Evolutionary conservation across 768 basidiomycete species (phyloP).

Genomic region (Tubosaeta sp.): DNA sequence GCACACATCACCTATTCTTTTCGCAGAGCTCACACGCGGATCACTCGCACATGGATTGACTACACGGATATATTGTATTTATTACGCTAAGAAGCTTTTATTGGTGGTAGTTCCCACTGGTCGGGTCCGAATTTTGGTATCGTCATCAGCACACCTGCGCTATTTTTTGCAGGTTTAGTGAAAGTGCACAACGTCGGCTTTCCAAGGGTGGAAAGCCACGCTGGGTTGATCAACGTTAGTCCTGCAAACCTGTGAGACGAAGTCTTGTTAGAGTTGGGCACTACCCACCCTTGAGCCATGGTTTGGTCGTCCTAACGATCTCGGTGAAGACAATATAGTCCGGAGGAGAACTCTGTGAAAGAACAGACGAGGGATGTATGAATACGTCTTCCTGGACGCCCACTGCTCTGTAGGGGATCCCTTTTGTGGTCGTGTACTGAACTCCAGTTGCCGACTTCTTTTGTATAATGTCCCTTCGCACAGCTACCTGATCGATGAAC

Average conservation of each 20-base stretch:
- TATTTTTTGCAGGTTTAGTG: slow-evolving; percentile 78
- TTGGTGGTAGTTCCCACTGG: slow-evolving; percentile 82
- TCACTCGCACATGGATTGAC: slow-evolving; percentile 6
- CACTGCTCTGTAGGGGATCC: slow-evolving; percentile 78
- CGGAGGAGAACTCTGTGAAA: slow-evolving; percentile 67
- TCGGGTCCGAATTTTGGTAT: slow-evolving; percentile 83
- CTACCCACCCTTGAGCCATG: slow-evolving; percentile 74
- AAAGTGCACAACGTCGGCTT: slow-evolving; percentile 80
- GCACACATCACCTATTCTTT: background rate
- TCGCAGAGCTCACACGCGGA: background rate
- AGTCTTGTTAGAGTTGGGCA: background rate
- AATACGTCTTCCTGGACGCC: slow-evolving; percentile 84
- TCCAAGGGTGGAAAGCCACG: slow-evolving; percentile 82
- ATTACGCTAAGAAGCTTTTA: slow-evolving; percentile 23
- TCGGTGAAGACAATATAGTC: slow-evolving; percentile 87
- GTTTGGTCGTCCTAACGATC: slow-evolving; percentile 65
- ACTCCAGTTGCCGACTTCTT: slow-evolving; percentile 53
- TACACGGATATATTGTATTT: slow-evolving; percentile 17
- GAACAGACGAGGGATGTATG: slow-evolving; percentile 85
- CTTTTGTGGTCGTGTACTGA: slow-evolving; percentile 71
- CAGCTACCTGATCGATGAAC: slow-evolving; percentile 94
- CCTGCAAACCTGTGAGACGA: slow-evolving; percentile 39
- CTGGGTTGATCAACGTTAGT: slow-evolving; percentile 79
- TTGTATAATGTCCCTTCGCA: slow-evolving; percentile 78
- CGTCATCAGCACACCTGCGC: slow-evolving; percentile 61